Evolutionary conservation across 164 flowering plant genomes (phyloP).

Genomic region (Umbellularia californica): DNA sequence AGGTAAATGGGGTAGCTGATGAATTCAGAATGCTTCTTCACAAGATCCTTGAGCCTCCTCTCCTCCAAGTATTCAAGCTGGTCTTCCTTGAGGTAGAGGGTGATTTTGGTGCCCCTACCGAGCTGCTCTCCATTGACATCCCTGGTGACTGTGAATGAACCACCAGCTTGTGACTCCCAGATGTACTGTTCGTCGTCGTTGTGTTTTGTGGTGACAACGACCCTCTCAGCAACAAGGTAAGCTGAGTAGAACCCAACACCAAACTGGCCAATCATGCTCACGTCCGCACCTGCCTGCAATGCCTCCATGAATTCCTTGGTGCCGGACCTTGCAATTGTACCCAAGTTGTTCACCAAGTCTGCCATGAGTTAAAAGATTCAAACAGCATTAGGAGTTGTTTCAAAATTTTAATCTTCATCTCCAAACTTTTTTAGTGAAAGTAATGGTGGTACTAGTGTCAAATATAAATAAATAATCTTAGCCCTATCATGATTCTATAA

Average conservation of each 20-base stretch:
- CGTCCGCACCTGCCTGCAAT: conserved; percentile 19
- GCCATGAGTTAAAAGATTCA: background rate
- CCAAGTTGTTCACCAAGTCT: conserved; percentile 22
- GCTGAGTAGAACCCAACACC: conserved; percentile 22
- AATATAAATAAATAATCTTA: too few species aligned
- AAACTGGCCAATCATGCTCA: conserved; percentile 21
- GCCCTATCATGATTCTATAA: too few species aligned
- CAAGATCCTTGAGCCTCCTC: conserved; percentile 50
- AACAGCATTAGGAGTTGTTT: too few species aligned
- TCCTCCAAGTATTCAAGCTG: conserved; percentile 58
- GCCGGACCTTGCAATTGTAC: conserved; percentile 22
- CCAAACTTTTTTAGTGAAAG: too few species aligned
- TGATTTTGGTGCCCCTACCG: conserved; percentile 20
- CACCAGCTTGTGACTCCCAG: conserved; percentile 24
- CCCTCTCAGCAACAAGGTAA: conserved; percentile 18
- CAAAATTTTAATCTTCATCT: too few species aligned
- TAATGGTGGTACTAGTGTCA: too few species aligned
- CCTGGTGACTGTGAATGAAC: conserved; percentile 16
- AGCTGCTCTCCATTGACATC: conserved; percentile 16
- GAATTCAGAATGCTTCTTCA: conserved; percentile 64
- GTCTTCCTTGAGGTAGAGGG: conserved; percentile 21
- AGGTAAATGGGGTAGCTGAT: conserved; percentile 58
- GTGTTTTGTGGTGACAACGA: conserved; percentile 16
- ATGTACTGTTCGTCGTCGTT: conserved; percentile 18
- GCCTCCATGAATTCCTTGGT: conserved; percentile 23